phyloP scores from a whole-genome alignment of 129 eudicot genomes.

The Helianthus annuus region DNA sequence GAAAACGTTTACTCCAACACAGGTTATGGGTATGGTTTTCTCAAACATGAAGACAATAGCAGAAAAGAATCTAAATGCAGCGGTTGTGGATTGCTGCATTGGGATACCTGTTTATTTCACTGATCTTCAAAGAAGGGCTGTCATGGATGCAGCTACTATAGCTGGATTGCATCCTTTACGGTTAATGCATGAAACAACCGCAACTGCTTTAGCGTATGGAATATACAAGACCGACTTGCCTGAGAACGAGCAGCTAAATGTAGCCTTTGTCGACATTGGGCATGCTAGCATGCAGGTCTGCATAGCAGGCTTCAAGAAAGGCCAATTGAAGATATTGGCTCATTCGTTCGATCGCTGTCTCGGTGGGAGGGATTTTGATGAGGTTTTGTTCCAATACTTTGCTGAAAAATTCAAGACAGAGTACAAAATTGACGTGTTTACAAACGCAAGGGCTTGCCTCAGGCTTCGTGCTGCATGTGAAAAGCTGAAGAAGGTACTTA shows the following conservation, averaged over 20 bases:
- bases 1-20: constrained; percentile 74
- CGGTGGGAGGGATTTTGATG: constrained; percentile 94
- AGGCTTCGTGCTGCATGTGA: constrained; percentile 89
- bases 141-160: constrained; percentile 76
- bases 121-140: constrained; percentile 86
- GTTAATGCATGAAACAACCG: constrained; percentile 86
- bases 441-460: constrained; percentile 87
- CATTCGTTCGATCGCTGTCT: constrained; percentile 76
- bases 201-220: constrained; percentile 91
- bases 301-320: constrained; percentile 88
- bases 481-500: constrained; percentile 80
- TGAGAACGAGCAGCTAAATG: constrained; percentile 74
- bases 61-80: constrained; percentile 74
- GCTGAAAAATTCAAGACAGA: constrained; percentile 76
- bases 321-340: constrained; percentile 76
- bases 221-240: constrained; percentile 90
- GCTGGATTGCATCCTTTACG: constrained; percentile 88
- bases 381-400: constrained; percentile 73
- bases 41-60: constrained; percentile 78
- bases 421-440: constrained; percentile 76
- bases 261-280: constrained; percentile 87
- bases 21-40: constrained; percentile 75
- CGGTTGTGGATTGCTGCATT: constrained; percentile 85
- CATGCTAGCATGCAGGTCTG: constrained; percentile 96
- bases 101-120: constrained; percentile 86